These are phyloP conservation scores for Karstenula rhodostoma DNA, from an alignment of 2,329 filamentous ascomycete species.

Conservation along the genomic window DNA sequence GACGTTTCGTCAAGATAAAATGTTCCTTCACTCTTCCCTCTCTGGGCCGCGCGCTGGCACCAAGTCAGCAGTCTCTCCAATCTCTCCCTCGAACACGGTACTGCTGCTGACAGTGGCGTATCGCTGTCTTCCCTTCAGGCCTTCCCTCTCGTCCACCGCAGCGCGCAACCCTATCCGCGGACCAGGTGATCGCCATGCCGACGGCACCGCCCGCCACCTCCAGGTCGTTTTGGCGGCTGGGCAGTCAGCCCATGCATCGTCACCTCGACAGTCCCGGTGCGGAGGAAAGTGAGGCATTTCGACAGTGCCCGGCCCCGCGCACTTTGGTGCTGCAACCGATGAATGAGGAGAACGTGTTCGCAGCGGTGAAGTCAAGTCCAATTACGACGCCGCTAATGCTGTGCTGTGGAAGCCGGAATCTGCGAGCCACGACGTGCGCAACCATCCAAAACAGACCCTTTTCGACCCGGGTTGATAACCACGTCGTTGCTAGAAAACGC, in stretches of 20 bases:
- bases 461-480: not conserved
- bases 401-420: constrained; percentile 6
- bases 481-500: not conserved
- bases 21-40: constrained; percentile 6
- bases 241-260: constrained; percentile 7
- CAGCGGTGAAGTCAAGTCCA: not conserved
- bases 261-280: constrained; percentile 1
- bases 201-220: constrained; percentile 7
- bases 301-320: not conserved
- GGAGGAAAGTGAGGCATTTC: constrained; percentile 9
- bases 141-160: not conserved
- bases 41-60: not conserved
- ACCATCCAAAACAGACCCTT: not conserved
- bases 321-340: constrained; percentile 1
- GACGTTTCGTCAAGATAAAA: constrained; percentile 6
- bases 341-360: constrained; percentile 4
- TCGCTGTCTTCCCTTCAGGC: not conserved
- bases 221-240: constrained; percentile 1
- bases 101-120: not conserved
- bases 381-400: constrained; percentile 6
- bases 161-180: not conserved
- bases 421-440: constrained; percentile 2
- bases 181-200: constrained; percentile 1
- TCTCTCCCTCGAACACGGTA: too few relatives aligned
- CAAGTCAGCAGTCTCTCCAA: not conserved